Conservation (phyloP, 331 rosid genomes). For the Malus hybrid region DNA sequence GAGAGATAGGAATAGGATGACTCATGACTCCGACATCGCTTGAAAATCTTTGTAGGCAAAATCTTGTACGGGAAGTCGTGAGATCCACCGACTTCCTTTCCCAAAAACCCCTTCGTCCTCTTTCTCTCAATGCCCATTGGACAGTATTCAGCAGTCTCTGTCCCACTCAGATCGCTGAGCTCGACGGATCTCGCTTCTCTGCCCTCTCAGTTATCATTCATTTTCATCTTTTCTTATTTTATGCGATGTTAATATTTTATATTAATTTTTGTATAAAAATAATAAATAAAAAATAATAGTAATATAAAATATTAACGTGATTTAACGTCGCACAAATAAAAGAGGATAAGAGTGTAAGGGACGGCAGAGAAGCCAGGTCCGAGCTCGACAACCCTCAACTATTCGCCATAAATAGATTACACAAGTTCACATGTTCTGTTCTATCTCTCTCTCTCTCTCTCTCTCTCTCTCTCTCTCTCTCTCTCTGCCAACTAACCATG, state of each 20-base stretch:
- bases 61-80: background rate
- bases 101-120: background rate
- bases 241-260: no score
- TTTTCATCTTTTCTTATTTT: no score
- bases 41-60: background rate
- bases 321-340: no score
- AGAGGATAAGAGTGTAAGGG: no score
- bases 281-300: no score
- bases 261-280: no score
- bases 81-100: background rate
- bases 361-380: no score
- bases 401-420: background rate
- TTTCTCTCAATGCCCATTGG: background rate
- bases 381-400: background rate
- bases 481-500: background rate
- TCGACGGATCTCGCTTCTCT: no score
- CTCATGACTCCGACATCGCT: background rate
- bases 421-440: constrained; percentile 9
- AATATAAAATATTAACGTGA: no score
- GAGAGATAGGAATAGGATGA: background rate
- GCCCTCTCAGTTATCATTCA: no score
- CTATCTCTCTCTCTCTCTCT: background rate
- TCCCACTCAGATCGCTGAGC: background rate
- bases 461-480: background rate
- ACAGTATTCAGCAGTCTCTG: background rate